These are phyloP conservation scores for Scleroderma bovista DNA, from an alignment of 768 basidiomycete species.

Conservation along the genomic window DNA sequence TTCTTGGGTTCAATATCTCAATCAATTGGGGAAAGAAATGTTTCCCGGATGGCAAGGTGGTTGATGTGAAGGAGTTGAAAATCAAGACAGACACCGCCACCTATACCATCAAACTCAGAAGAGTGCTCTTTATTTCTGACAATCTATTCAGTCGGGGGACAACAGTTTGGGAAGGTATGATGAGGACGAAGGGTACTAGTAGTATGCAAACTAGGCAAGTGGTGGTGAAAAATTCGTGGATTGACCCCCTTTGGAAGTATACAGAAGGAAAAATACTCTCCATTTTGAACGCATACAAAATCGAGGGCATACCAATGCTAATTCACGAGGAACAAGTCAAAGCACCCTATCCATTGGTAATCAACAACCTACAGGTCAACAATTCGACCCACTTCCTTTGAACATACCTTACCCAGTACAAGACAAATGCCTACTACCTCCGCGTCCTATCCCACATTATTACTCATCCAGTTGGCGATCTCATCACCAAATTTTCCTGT, in stretches of 20 bases:
- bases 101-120: background rate
- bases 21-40: background rate
- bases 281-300: background rate
- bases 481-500: background rate
- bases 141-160: background rate
- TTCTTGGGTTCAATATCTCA: background rate
- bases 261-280: conserved; percentile 1
- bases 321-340: conserved; percentile 4
- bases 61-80: background rate
- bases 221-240: conserved; percentile 4
- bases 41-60: background rate
- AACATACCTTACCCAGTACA: background rate
- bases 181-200: background rate
- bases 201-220: background rate
- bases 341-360: background rate
- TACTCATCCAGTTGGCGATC: background rate
- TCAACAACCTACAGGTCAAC: background rate
- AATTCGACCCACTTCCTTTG: conserved; percentile 1
- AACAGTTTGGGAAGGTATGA: background rate
- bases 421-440: background rate
- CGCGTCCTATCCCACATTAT: background rate
- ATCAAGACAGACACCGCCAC: background rate
- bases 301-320: background rate
- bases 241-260: background rate
- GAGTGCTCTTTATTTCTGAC: background rate